These are phyloP conservation scores for Aspergillus baeticus DNA, from an alignment of 495 filamentous ascomycete species.

Conservation along the genomic window DNA sequence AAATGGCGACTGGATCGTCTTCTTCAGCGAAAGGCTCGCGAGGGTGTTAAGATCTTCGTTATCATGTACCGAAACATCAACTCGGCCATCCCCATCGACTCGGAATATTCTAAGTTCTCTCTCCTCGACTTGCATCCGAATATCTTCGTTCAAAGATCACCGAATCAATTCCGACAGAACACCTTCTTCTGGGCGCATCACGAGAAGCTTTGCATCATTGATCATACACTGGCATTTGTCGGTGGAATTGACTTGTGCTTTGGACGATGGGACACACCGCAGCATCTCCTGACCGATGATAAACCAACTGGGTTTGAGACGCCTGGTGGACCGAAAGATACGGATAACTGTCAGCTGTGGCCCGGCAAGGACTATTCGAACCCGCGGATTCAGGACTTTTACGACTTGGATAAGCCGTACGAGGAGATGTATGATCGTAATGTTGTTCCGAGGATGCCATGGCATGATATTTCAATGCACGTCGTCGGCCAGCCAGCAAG, in stretches of 20 bases:
- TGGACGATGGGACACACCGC: slow-evolving; percentile 94
- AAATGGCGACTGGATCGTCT: slow-evolving; percentile 97
- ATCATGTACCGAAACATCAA: slow-evolving; percentile 99
- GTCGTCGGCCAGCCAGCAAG: slow-evolving; percentile 94
- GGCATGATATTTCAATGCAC: slow-evolving; percentile 99
- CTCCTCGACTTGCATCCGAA: slow-evolving; percentile 95
- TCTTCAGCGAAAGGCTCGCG: slow-evolving; percentile 87
- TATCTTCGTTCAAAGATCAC: slow-evolving; percentile 91
- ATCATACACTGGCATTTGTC: slow-evolving; percentile 94
- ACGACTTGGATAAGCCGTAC: slow-evolving; percentile 88
- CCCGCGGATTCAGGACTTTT: slow-evolving; percentile 92
- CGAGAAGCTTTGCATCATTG: slow-evolving; percentile 93
- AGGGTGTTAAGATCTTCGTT: slow-evolving; percentile 97
- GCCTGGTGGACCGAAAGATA: slow-evolving; percentile 72
- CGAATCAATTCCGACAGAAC: slow-evolving; percentile 96
- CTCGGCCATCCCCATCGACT: slow-evolving; percentile 95
- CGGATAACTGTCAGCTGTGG: slow-evolving; percentile 94
- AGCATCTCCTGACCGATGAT: slow-evolving; percentile 87
- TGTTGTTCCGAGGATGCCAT: slow-evolving; percentile 90
- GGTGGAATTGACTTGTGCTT: slow-evolving; percentile 98
- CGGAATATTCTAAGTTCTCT: slow-evolving; percentile 98
- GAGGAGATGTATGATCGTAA: slow-evolving; percentile 98
- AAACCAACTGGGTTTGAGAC: slow-evolving; percentile 93
- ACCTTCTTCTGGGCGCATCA: slow-evolving; percentile 99
- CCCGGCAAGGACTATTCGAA: slow-evolving; percentile 99